Evolutionary conservation across 164 flowering plant genomes (phyloP).

Genomic region (Tetrastigma voinierianum): DNA sequence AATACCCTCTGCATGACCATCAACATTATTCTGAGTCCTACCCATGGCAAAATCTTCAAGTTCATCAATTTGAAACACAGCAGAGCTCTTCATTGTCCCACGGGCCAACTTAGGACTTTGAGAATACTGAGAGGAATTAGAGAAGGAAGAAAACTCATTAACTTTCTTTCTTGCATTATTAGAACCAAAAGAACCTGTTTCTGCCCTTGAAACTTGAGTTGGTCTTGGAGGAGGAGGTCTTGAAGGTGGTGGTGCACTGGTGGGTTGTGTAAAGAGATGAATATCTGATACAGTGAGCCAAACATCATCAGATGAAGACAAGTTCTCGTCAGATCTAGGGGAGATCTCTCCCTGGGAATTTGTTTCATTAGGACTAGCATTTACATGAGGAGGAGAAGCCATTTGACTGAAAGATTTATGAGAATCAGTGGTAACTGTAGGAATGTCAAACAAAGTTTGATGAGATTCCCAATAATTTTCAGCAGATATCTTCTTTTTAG

Average conservation of each 20-base stretch:
- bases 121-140: constrained; percentile 32
- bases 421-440: constrained; percentile 44
- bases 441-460: constrained; percentile 49
- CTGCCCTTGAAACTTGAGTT: constrained; percentile 39
- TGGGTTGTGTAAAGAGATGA: constrained; percentile 89
- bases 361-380: constrained; percentile 31
- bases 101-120: constrained; percentile 41
- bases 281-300: constrained; percentile 93
- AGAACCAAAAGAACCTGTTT: constrained; percentile 31
- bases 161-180: constrained; percentile 46
- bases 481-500: constrained; percentile 36
- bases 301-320: constrained; percentile 53
- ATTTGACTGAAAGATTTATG: constrained; percentile 30
- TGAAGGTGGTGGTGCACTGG: constrained; percentile 95
- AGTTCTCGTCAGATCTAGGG: constrained; percentile 43
- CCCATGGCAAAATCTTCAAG: constrained; percentile 83
- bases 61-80: constrained; percentile 59
- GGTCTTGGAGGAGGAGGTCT: constrained; percentile 93
- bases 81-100: constrained; percentile 38
- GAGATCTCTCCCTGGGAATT: constrained; percentile 36
- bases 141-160: constrained; percentile 41
- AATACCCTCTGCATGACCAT: constrained; percentile 42
- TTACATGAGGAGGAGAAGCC: constrained; percentile 38
- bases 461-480: constrained; percentile 45
- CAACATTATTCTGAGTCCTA: constrained; percentile 28